Evolutionary conservation across 1,284 basidiomycete genomes (phyloP), one percentile per base, ranked within the genome.

Genomic region (Lentinula novae-zelandiae): DNA sequence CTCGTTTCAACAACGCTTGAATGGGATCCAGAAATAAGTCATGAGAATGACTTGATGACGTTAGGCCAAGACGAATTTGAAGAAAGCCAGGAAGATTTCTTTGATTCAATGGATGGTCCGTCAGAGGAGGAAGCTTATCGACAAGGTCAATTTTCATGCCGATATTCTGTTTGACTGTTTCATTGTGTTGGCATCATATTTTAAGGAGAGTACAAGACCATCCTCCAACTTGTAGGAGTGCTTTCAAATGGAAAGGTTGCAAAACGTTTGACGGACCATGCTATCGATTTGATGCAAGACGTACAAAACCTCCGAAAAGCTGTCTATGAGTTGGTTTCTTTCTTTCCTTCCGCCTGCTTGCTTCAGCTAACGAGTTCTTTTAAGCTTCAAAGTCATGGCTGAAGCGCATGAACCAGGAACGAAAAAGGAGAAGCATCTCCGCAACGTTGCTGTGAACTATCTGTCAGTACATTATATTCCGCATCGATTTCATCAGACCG

Each of bases 141-240:
- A 55, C 88, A 93, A 76, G 94, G 94, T 90, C 68, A 64, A 76
- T n/a, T 49, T 58, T 9, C 12, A 48, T 42, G n/a, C 44, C 15
- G 20, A 34, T 52, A 8, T 12, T 12, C 12, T 49, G 8, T 10
- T 20, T 13, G 27, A 34, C 5, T 56, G n/a, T 10, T 40, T 58
- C 17, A 12, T 46, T 40, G 15, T 52, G 60, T 42, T 64, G 22
- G 39, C 48, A 58, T 8, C 15, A 2, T 5, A 17, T 22, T 20
- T 31, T 48, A 64, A 90, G 96, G 96, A 54, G 96, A 99, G 71
- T 99, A 98, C 80, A 98, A 98, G 76, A 93, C 89, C 2, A 98
- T 99, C 62, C 76, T 99, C 49, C 95, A 97, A 68, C 88, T 99
- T 52, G 92, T 97, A 53, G 90, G 92, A 13, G 91, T 97, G 4